These are phyloP conservation scores for Akanthomyces uredinophilus DNA, from an alignment of 2,329 filamentous ascomycete genomes.

Conservation along the genomic window DNA sequence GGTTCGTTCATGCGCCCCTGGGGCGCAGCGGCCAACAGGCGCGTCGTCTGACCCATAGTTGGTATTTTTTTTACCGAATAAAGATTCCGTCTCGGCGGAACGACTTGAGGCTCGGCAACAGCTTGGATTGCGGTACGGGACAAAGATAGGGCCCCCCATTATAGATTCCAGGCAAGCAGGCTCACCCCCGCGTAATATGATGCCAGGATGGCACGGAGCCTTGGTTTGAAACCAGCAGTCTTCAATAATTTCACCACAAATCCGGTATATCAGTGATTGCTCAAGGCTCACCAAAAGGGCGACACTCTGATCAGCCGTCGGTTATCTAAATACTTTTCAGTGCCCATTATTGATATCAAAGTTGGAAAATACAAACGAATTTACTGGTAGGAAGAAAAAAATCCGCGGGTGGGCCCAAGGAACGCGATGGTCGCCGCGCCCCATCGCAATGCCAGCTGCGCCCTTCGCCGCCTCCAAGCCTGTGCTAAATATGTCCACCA, in stretches of 20 bases:
- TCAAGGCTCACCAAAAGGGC: no score
- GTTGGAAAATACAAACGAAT: no score
- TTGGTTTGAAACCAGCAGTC: no score
- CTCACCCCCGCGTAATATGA: no score
- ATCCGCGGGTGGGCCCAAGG: neutral
- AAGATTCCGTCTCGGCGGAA: neutral
- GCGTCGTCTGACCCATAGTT: no score
- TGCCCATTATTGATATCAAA: neutral
- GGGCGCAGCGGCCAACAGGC: no score
- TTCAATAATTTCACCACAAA: no score
- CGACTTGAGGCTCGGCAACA: no score
- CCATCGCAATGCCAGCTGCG: slow-evolving; percentile 6
- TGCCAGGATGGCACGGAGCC: no score
- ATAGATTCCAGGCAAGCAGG: neutral
- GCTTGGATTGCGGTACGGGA: neutral
- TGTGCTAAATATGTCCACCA: neutral
- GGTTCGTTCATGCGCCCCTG: neutral
- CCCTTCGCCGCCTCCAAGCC: neutral
- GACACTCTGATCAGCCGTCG: neutral
- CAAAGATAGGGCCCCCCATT: neutral
- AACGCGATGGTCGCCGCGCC: neutral
- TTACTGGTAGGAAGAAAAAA: neutral
- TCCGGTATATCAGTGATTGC: no score
- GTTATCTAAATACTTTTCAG: neutral
- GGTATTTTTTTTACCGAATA: neutral